Evolutionary conservation across 2,329 filamentous ascomycete genomes (phyloP), one percentile per base, ranked within the genome.

Genomic region (Chalaropsis ovoidea): DNA sequence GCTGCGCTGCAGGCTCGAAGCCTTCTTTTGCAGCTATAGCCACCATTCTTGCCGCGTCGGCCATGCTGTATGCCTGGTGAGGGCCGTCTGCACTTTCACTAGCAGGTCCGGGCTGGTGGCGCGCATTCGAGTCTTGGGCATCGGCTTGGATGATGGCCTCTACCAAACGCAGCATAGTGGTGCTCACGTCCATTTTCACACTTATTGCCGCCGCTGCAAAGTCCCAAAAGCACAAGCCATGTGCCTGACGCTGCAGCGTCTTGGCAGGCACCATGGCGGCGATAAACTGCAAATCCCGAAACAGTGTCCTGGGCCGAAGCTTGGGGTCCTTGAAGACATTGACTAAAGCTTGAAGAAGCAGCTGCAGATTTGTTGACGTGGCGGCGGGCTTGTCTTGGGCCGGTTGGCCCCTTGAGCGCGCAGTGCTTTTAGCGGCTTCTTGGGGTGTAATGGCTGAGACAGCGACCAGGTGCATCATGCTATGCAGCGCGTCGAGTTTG

Each of bases 21-120:
- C 93, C 92, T 76, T 99, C 94, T 73, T 92, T 94, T 17, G 94
- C 94, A 0, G 92, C 93, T 72, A 96, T 94, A 68, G 90, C 88
- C 80, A 90, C 90, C 86, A 97, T 94, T 70, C 83, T 85, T 2
- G 89, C 92, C 0, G 91, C 93, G 73, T 96, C 90, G 54, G 85
- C 81, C 72, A 94, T 84, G 66, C 82, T 85, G 75, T 90, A 86
- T 65, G 85, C 81, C 2, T 83, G 77, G 0, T 81, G 76, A 11
- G 17, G 17, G 3, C 27, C 8, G 15, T 11, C 15, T 4, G n/a
- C n/a, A 27, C 3, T 4, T 58, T 58, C 17, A 19, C 11, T 22
- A 77, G 75, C 76, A 76, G 15, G 74, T 70, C 11, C 74, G 74
- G 10, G 74, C 72, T 2, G 74, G 72, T 22, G 22, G 35, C 5